phyloP scores from a whole-genome alignment of 2,329 filamentous ascomycete species.

The Hypoxylon sp. region DNA sequence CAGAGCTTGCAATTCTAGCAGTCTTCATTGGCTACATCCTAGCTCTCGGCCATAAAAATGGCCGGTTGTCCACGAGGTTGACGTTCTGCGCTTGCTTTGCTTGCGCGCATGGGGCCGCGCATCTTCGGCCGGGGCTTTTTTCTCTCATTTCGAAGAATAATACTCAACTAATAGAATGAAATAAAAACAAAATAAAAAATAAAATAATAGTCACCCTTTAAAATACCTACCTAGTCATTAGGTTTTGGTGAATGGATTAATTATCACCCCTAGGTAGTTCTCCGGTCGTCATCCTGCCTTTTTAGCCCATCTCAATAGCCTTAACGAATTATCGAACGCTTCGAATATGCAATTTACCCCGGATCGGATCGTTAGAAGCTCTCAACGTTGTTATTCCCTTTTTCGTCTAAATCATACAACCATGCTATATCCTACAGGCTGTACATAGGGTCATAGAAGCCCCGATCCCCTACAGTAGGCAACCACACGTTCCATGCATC shows the following conservation, averaged over 20 bases:
- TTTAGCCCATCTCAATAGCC: neutral
- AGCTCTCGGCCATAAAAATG: constrained; percentile 38
- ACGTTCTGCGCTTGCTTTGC: constrained; percentile 32
- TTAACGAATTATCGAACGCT: constrained; percentile 8
- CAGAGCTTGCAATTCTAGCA: constrained; percentile 27
- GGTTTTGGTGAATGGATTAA: neutral
- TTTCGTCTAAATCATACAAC: constrained; percentile 19
- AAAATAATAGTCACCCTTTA: neutral
- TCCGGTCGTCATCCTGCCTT: constrained; percentile 11
- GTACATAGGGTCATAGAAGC: constrained; percentile 9
- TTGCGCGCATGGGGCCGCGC: constrained; percentile 28
- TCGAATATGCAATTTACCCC: constrained; percentile 13
- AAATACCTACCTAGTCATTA: too few species aligned
- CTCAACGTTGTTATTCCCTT: constrained; percentile 6
- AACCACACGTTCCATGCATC: constrained; percentile 31
- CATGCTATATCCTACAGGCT: constrained; percentile 21
- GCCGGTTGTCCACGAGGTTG: constrained; percentile 27
- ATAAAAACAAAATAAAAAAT: neutral
- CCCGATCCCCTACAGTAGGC: constrained; percentile 22
- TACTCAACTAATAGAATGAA: neutral
- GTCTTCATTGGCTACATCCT: constrained; percentile 36
- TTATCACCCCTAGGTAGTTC: constrained; percentile 1
- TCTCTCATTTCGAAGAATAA: neutral
- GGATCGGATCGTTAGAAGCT: constrained; percentile 17
- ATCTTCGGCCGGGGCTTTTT: constrained; percentile 34